Percentiles rank a stretch among this genome's conserved stretches.
phyloP scores from a whole-genome alignment of 768 basidiomycete genomes.

The Porphyrellus cyaneotinctus region DNA sequence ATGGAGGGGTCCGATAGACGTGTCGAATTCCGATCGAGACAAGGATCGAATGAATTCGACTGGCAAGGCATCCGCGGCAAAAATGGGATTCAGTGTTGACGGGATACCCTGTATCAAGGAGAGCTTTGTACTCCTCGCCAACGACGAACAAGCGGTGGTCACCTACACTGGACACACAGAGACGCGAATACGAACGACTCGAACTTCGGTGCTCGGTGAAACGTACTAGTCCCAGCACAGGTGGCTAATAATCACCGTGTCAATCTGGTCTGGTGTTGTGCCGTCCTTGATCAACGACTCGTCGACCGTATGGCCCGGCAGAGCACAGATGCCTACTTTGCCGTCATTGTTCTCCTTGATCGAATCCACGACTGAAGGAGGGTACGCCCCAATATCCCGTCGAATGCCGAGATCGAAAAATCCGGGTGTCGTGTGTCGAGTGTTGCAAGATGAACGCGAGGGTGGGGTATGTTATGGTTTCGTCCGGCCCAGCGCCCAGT shows the following conservation, averaged over 20 bases:
- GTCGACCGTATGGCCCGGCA: neutral
- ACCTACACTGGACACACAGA: conserved; percentile 30
- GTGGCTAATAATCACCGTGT: conserved; percentile 26
- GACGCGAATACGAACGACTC: neutral
- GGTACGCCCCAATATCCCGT: no score
- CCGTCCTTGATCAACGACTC: neutral
- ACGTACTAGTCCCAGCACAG: conserved; percentile 44
- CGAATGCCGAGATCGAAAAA: no score
- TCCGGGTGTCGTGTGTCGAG: no score
- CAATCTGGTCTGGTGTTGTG: neutral
- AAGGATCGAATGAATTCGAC: neutral
- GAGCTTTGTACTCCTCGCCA: conserved; percentile 29
- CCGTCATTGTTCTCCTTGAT: neutral
- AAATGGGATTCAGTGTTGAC: neutral
- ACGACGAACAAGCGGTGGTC: conserved; percentile 43
- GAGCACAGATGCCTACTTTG: neutral
- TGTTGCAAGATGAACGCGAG: no score
- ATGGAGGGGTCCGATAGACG: neutral
- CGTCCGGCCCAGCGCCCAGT: no score
- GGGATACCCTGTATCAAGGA: neutral
- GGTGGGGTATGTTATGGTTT: no score
- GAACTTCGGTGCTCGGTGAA: neutral
- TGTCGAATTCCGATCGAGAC: neutral
- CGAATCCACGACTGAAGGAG: neutral
- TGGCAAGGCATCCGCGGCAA: neutral